Evolutionary conservation across 352 stramenopile species (phyloP), one percentile per base, ranked within the genome.

Genomic region (Phytophthora crassamura): DNA sequence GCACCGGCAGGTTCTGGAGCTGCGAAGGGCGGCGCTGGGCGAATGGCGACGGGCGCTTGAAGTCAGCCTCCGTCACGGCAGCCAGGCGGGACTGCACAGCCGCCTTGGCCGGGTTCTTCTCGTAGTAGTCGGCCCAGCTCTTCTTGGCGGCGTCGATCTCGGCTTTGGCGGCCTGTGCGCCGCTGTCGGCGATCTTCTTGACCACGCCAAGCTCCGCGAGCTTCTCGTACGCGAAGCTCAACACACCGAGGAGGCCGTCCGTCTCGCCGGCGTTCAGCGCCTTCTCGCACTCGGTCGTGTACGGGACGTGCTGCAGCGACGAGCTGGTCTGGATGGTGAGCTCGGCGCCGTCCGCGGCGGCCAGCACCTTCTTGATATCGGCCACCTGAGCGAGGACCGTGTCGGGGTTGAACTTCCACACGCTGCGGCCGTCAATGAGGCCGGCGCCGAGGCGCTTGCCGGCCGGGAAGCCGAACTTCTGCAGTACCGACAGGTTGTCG

Each of bases 151-250:
- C 75, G n/a, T 82, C 77, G 10, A 92, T 55, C 36, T 81, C 82
- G n/a, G 59, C 42, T 45, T 82, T 76, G 0, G 78, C 78, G 5
- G 73, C 74, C 6, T 83, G 78, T 58, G 89, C 73, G 22, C 82
- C 84, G 48, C 86, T 80, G 33, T 84, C 61, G 5, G 84, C 77
- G 38, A 91, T 80, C 52, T 69, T 88, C 69, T 93, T 92, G 34
- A 96, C 73, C n/a, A 94, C 67, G 50, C 88, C 78, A 11, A 98
- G 72, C 76, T 98, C 92, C 9, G 67, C 75, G 1, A 98, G 77
- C 74, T 98, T 98, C 72, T 98, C 86, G 71, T 94, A 94, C 1
- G 90, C 89, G 61, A 97, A 98, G 54, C 89, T 89, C 7, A 97
- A 75, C 45, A 94, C 86, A 34, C 80, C 80, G 5, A 85, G 74